These are phyloP conservation scores for Alternaria burnsii DNA, from an alignment of 2,329 filamentous ascomycete species.

Conservation along the genomic window DNA sequence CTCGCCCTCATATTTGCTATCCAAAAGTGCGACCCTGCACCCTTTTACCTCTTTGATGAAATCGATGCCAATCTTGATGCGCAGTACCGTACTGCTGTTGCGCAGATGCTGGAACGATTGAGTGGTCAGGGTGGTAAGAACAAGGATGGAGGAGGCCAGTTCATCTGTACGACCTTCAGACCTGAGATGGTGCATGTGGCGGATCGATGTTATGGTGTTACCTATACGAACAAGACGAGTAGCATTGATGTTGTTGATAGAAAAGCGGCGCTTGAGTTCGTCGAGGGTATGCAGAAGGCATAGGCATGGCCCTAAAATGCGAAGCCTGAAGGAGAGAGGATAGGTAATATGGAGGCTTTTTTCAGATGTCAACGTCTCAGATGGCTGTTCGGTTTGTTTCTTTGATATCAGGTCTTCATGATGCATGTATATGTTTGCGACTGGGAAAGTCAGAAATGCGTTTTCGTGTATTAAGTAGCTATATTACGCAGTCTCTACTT, in stretches of 20 bases:
- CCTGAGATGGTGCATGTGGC: conserved; percentile 96
- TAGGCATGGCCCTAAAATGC: background rate
- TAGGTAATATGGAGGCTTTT: background rate
- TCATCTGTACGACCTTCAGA: conserved; percentile 98
- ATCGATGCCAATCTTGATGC: conserved; percentile 98
- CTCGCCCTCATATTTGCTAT: conserved; percentile 99
- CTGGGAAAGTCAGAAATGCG: background rate
- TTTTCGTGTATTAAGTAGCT: background rate
- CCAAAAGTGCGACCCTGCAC: conserved; percentile 94
- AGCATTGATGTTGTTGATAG: conserved; percentile 88
- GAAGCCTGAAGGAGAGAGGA: background rate
- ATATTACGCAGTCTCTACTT: background rate
- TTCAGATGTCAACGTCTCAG: background rate
- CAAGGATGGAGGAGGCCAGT: conserved; percentile 70
- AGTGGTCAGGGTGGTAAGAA: conserved; percentile 51
- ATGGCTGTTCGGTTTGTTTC: background rate
- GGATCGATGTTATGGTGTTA: conserved; percentile 97
- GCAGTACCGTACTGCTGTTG: conserved; percentile 96
- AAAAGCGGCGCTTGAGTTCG: conserved; percentile 90
- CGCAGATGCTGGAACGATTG: conserved; percentile 76
- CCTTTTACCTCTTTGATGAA: conserved; percentile 99
- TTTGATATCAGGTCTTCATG: background rate
- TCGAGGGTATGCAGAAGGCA: conserved; percentile 77
- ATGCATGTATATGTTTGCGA: background rate
- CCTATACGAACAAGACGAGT: conserved; percentile 90